These are phyloP conservation scores for Cladophialophora carrionii DNA, from an alignment of 2,329 filamentous ascomycete genomes.

Conservation along the genomic window DNA sequence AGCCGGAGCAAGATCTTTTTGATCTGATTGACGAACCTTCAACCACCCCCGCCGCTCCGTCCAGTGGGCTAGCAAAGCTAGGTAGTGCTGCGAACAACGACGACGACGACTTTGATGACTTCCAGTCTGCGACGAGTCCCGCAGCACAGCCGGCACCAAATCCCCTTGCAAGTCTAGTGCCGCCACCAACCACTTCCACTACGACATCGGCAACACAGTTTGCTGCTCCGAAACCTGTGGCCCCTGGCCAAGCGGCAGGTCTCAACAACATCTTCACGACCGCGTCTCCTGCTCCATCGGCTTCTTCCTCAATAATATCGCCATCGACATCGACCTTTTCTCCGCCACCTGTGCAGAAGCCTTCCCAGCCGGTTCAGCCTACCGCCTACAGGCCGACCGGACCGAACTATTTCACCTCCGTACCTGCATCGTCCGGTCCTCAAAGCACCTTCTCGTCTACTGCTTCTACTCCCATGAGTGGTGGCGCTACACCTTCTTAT, in stretches of 20 bases:
- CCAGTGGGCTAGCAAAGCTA: slow-evolving; percentile 50
- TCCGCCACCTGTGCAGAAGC: slow-evolving; percentile 49
- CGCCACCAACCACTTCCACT: slow-evolving; percentile 53
- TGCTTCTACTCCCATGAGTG: slow-evolving; percentile 38
- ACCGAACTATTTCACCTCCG: slow-evolving; percentile 94
- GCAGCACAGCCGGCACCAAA: slow-evolving; percentile 45
- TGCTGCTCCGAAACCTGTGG: slow-evolving; percentile 80
- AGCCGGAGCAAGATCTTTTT: slow-evolving; percentile 89
- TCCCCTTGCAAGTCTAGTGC: slow-evolving; percentile 48
- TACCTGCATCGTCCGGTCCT: slow-evolving; percentile 46
- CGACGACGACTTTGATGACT: slow-evolving; percentile 95
- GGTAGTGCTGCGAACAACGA: slow-evolving; percentile 55
- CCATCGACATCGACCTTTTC: slow-evolving; percentile 58
- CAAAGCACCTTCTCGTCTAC: slow-evolving; percentile 39
- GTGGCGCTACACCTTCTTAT: slow-evolving; percentile 45
- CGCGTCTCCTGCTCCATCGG: slow-evolving; percentile 50
- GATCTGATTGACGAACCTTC: slow-evolving; percentile 78
- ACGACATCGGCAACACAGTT: slow-evolving; percentile 66
- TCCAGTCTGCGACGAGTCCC: slow-evolving; percentile 79
- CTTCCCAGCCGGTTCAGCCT: slow-evolving; percentile 56
- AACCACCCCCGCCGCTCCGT: slow-evolving; percentile 51
- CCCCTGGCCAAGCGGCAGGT: slow-evolving; percentile 77
- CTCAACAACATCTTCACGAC: slow-evolving; percentile 81
- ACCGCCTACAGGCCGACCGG: slow-evolving; percentile 68
- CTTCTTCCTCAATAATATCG: slow-evolving; percentile 62